Base-by-base conservation (phyloP, 257 asterid genomes). In the Handroanthus guayacan region DNA sequence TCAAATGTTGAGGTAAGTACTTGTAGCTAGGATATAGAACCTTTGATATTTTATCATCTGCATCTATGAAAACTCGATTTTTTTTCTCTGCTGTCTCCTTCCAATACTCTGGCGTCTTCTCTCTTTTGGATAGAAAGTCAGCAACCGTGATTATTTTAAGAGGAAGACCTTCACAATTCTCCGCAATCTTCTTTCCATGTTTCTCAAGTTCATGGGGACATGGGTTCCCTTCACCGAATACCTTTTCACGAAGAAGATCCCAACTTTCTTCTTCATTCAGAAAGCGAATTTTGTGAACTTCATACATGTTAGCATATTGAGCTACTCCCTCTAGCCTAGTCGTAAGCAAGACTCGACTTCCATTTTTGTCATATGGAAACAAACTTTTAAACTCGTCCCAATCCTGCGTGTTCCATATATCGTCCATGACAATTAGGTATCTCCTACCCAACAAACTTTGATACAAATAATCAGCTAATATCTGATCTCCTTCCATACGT, bases 381-480 rank as follows among this genome's bases (percentile, higher is more conserved):
- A 65, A 51, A 16, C 1, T 2, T 44, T 14, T 74, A 43, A 81
- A 5, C 3, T 20, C 36, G 16, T 78, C 6, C 75, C 69, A 66
- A 2, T 9, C 74, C 2, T 11, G 2, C 11, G 45, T 55, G 6
- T 61, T 69, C 91, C 87, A 85, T 5, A 84, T 60, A 13, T 83
- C 89, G 54, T 87, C 89, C 52, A 85, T 5, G 4, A 85, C 75
- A 20, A 84, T 79, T 44, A 86, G 78, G 44, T 83, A 86, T 20
- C 48, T 83, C 12, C 16, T 50, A 0, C 75, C 78, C 47, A 67
- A 64, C 25, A 86, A 31, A 18, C 20, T 25, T 56, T 37, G 58
- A 56, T 72, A 38, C 6, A 81, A 17, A 37, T 38, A 38, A 7
- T 63, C 20, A 39, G 13, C 54, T 5, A 55, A n/a, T 1, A 17